phyloP scores from a whole-genome alignment of 768 basidiomycete species.

The Suillus luteus region DNA sequence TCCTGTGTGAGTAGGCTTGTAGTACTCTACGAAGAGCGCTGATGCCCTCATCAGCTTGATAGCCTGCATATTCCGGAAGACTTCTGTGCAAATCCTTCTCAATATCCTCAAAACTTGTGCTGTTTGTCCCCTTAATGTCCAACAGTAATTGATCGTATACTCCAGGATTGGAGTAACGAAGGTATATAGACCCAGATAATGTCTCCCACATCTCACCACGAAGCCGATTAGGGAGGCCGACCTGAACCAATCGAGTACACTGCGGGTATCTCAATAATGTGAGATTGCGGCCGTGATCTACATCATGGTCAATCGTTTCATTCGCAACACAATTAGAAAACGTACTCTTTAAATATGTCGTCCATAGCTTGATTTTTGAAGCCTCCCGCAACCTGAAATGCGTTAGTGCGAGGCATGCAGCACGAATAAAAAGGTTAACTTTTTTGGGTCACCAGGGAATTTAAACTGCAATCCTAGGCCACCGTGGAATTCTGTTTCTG shows the following conservation, averaged over 20 bases:
- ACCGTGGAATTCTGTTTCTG: constrained; percentile 65
- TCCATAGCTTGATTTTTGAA: constrained; percentile 96
- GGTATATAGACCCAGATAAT: constrained; percentile 88
- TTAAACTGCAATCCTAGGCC: constrained; percentile 83
- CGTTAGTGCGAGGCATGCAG: constrained; percentile 17
- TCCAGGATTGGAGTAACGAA: constrained; percentile 86
- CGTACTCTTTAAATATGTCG: constrained; percentile 78
- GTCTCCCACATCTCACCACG: constrained; percentile 99
- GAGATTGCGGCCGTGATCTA: constrained; percentile 93
- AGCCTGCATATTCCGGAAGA: constrained; percentile 95
- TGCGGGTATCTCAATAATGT: constrained; percentile 95
- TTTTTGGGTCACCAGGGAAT: constrained; percentile 91
- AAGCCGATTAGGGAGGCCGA: constrained; percentile 91
- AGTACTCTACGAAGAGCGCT: constrained; percentile 82
- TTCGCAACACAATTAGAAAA: constrained; percentile 7
- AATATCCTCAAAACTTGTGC: constrained; percentile 94
- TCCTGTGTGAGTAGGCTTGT: constrained; percentile 94
- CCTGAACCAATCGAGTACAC: constrained; percentile 95
- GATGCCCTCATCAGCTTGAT: constrained; percentile 90
- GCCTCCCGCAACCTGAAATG: constrained; percentile 74
- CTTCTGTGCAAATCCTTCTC: constrained; percentile 97
- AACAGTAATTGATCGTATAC: constrained; percentile 74
- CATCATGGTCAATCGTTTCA: constrained; percentile 15
- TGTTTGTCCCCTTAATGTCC: constrained; percentile 76
- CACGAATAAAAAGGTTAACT: constrained; percentile 48